These are phyloP conservation scores for Solanum medicagineum DNA, from an alignment of 257 asterid species.

Conservation along the genomic window DNA sequence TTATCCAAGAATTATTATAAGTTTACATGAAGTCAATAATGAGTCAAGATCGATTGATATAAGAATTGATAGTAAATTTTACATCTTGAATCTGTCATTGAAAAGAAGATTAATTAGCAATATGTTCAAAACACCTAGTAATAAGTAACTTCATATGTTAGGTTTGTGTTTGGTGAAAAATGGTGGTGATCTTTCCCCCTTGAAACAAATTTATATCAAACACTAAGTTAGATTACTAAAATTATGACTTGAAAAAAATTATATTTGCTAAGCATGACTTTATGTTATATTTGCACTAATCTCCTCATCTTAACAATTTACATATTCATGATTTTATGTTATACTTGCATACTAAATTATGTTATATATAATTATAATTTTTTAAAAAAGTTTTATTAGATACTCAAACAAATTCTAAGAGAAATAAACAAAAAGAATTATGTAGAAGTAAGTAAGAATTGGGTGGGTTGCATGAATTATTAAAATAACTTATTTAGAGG, in stretches of 20 bases:
- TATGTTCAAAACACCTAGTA: neutral
- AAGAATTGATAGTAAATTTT: neutral
- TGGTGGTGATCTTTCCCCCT: neutral
- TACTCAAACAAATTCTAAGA: too few relatives aligned
- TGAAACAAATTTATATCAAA: neutral
- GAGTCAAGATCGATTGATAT: too few relatives aligned
- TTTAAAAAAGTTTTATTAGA: too few relatives aligned
- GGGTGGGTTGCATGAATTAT: neutral
- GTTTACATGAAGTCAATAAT: neutral
- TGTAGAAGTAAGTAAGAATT: too few relatives aligned
- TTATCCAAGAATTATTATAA: neutral
- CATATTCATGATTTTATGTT: neutral
- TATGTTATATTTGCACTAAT: neutral
- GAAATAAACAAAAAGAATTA: too few relatives aligned
- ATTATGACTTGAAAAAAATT: neutral
- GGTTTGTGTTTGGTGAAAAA: neutral
- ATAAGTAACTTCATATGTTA: neutral
- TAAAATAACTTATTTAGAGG: too few relatives aligned
- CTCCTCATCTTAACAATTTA: neutral
- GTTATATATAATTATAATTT: too few relatives aligned
- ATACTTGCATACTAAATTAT: neutral
- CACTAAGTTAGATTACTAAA: neutral
- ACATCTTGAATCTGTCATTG: neutral
- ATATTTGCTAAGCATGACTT: neutral
- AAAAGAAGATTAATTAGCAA: neutral